Conservation (phyloP, 768 basidiomycete genomes). For the Russula brevipes region DNA sequence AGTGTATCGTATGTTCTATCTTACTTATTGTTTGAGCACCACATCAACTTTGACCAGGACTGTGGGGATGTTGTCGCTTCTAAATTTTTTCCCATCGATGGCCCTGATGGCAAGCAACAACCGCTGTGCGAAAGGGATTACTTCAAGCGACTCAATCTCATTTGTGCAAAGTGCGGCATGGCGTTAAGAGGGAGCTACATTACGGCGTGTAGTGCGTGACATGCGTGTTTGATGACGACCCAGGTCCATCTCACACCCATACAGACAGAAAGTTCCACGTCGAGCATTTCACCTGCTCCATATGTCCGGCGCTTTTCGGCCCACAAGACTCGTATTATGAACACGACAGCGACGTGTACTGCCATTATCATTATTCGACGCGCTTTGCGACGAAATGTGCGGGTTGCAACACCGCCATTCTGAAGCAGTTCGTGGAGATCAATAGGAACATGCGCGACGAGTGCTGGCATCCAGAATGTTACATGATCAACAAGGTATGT, state of each 20-base stretch:
- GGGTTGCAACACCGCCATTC: slow-evolving; percentile 92
- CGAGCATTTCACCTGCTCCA: slow-evolving; percentile 98
- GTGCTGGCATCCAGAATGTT: slow-evolving; percentile 99
- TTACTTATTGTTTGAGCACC: slow-evolving; percentile 11
- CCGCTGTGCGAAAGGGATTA: slow-evolving; percentile 99
- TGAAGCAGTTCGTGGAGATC: slow-evolving; percentile 99
- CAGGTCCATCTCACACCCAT: slow-evolving; percentile 15
- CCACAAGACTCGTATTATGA: slow-evolving; percentile 99
- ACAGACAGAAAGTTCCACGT: slow-evolving; percentile 98
- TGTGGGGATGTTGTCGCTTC: slow-evolving; percentile 94
- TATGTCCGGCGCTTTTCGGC: slow-evolving; percentile 93
- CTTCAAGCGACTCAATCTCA: slow-evolving; percentile 90
- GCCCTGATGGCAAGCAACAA: slow-evolving; percentile 78
- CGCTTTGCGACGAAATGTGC: slow-evolving; percentile 98
- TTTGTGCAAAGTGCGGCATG: slow-evolving; percentile 93
- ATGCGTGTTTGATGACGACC: slow-evolving; percentile 16
- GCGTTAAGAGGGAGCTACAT: slow-evolving; percentile 97
- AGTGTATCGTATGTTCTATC: slow-evolving; percentile 73
- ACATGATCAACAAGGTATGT: slow-evolving; percentile 97
- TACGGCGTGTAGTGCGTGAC: slow-evolving; percentile 89
- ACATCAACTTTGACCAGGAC: slow-evolving; percentile 50
- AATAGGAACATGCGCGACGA: slow-evolving; percentile 97
- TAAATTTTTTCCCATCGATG: slow-evolving; percentile 98
- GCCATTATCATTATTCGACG: slow-evolving; percentile 98
- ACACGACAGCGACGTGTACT: slow-evolving; percentile 95